A percentile compares a stretch with the other conserved stretches of the same genome.
phyloP scores from a whole-genome alignment of 306 rosid species.

The Inga oerstediana region DNA sequence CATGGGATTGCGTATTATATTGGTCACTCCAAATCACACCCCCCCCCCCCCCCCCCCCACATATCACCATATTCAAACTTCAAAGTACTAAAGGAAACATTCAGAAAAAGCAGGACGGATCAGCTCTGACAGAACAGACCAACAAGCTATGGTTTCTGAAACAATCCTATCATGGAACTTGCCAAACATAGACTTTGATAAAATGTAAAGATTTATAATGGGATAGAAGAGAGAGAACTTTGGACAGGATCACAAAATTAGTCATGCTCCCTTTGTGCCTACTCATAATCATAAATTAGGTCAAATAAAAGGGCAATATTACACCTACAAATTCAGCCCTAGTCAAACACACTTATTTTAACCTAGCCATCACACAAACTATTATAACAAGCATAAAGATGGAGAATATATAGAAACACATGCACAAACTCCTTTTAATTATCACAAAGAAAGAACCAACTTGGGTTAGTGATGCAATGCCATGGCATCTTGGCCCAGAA shows the following conservation, averaged over 20 bases:
- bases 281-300: not conserved
- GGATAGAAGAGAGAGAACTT: not conserved
- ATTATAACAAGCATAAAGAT: not conserved
- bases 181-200: not conserved
- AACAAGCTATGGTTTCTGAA: not conserved
- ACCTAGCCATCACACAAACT: not conserved
- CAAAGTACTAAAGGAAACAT: not conserved
- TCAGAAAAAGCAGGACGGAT: not conserved
- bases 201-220: not conserved
- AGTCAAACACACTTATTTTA: not conserved
- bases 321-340: not conserved
- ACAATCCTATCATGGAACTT: not conserved
- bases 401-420: not conserved
- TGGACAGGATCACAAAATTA: not conserved
- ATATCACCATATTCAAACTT: not conserved
- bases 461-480: not conserved
- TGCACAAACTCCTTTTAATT: not conserved
- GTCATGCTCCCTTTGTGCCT: not conserved
- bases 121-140: not conserved
- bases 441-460: conserved; percentile 4
- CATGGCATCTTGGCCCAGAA: conserved; percentile 11
- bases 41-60: not conserved
- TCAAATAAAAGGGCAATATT: not conserved
- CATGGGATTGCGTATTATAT: not conserved
- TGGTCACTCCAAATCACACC: not conserved